Conservation (phyloP, 768 basidiomycete species). For the Tubosaeta sp. region DNA sequence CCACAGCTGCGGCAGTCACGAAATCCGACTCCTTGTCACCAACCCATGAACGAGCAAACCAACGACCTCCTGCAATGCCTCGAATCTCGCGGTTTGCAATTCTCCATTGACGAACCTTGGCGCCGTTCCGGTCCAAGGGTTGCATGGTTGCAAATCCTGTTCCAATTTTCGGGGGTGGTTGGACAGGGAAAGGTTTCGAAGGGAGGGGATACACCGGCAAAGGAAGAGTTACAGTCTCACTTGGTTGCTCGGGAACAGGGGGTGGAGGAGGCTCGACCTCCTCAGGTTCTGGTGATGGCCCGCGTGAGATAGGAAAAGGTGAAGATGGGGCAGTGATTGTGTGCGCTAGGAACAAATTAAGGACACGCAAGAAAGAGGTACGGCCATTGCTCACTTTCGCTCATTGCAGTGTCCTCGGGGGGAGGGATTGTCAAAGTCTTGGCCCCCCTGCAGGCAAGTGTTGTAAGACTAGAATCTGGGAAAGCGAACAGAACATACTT, state of each 20-base stretch:
- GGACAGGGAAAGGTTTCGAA: slow-evolving; percentile 79
- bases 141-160: slow-evolving; percentile 66
- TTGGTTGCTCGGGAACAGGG: slow-evolving; percentile 32
- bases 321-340: slow-evolving; percentile 73
- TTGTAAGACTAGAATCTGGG: background rate
- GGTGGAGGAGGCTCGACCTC: slow-evolving; percentile 26
- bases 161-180: slow-evolving; percentile 70
- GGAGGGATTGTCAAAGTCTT: slow-evolving; percentile 32
- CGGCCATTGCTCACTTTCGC: slow-evolving; percentile 51
- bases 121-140: slow-evolving; percentile 60
- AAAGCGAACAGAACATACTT: slow-evolving; percentile 21
- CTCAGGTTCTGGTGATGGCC: slow-evolving; percentile 50
- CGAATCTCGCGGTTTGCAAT: slow-evolving; percentile 71
- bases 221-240: slow-evolving; percentile 48
- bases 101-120: slow-evolving; percentile 69
- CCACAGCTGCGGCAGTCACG: slow-evolving; percentile 34
- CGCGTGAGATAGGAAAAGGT: slow-evolving; percentile 41
- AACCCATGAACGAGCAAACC: slow-evolving; percentile 81
- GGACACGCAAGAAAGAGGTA: background rate
- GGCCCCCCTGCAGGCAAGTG: slow-evolving; percentile 25
- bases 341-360: slow-evolving; percentile 39
- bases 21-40: slow-evolving; percentile 76
- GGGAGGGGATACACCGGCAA: slow-evolving; percentile 74
- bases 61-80: slow-evolving; percentile 79
- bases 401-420: slow-evolving; percentile 49